These are phyloP conservation scores for Penstemon eatonii DNA, from an alignment of 257 asterid species.

Conservation along the genomic window DNA sequence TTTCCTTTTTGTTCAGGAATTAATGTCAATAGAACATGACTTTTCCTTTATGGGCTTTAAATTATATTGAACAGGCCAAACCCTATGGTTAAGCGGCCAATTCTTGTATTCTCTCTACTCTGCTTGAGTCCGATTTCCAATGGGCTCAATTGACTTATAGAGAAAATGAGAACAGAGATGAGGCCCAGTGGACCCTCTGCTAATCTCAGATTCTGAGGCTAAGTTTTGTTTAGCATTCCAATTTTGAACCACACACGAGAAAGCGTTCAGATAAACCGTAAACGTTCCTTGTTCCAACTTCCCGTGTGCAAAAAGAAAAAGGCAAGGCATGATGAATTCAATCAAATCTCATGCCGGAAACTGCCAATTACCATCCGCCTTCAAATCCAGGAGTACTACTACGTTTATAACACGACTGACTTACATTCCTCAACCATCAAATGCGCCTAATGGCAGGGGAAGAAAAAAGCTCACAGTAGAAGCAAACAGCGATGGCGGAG, in stretches of 20 bases:
- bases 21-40: too few species aligned
- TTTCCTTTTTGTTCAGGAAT: too few species aligned
- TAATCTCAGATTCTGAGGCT: not conserved
- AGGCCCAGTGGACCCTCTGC: not conserved
- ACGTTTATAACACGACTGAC: not conserved
- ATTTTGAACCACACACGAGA: constrained; percentile 26
- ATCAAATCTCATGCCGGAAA: constrained; percentile 2
- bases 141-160: not conserved
- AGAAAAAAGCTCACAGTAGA: constrained; percentile 26
- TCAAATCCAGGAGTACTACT: constrained; percentile 16
- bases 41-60: too few species aligned
- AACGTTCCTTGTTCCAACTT: not conserved
- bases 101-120: too few species aligned
- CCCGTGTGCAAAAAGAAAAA: not conserved
- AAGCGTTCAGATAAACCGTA: constrained; percentile 18
- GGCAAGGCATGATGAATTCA: constrained; percentile 1
- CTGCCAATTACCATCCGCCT: not conserved
- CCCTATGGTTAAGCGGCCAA: too few species aligned
- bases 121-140: not conserved
- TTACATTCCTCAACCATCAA: not conserved
- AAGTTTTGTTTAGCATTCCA: not conserved
- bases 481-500: constrained; percentile 30
- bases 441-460: not conserved
- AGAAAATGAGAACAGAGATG: not conserved
- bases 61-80: too few species aligned